phyloP scores from a whole-genome alignment of 225 moss, liverwort and hornwort species.

The Anthoceros angustus region DNA sequence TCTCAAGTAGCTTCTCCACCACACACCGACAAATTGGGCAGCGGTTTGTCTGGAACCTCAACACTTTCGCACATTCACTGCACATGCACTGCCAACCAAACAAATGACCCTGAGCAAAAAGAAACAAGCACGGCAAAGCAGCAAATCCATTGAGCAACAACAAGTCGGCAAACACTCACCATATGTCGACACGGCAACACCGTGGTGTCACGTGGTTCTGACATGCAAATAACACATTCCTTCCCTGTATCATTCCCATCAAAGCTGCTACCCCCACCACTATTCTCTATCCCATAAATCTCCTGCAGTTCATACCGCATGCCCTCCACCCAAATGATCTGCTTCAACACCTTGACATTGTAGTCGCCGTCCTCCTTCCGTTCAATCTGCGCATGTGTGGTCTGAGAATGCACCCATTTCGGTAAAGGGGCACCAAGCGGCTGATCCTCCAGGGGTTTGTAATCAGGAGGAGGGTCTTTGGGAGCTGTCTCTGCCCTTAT shows the following conservation, averaged over 20 bases:
- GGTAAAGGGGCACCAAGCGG: constrained; percentile 50
- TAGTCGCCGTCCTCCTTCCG: constrained; percentile 54
- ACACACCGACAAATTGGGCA: constrained; percentile 91
- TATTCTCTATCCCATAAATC: constrained; percentile 84
- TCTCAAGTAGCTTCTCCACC: constrained; percentile 72
- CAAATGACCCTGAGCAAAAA: constrained; percentile 1
- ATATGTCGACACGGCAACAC: constrained; percentile 95
- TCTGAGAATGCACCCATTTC: constrained; percentile 66
- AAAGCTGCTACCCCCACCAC: constrained; percentile 40
- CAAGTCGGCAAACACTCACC: constrained; percentile 27
- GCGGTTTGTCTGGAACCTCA: constrained; percentile 79
- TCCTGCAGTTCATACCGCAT: constrained; percentile 76
- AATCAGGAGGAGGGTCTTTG: constrained; percentile 31
- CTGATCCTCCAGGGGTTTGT: constrained; percentile 24
- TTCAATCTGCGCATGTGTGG: constrained; percentile 71
- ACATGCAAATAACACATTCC: constrained; percentile 97
- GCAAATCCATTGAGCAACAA: not conserved
- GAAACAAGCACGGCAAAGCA: not conserved
- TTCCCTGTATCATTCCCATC: constrained; percentile 70
- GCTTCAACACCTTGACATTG: constrained; percentile 69
- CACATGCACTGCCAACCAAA: constrained; percentile 71
- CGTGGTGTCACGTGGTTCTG: constrained; percentile 89
- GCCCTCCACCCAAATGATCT: constrained; percentile 85
- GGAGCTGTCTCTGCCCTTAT: constrained; percentile 74
- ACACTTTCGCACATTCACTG: constrained; percentile 82